phyloP scores from a whole-genome alignment of 2,329 filamentous ascomycete genomes.

The Onygenales sp. region DNA sequence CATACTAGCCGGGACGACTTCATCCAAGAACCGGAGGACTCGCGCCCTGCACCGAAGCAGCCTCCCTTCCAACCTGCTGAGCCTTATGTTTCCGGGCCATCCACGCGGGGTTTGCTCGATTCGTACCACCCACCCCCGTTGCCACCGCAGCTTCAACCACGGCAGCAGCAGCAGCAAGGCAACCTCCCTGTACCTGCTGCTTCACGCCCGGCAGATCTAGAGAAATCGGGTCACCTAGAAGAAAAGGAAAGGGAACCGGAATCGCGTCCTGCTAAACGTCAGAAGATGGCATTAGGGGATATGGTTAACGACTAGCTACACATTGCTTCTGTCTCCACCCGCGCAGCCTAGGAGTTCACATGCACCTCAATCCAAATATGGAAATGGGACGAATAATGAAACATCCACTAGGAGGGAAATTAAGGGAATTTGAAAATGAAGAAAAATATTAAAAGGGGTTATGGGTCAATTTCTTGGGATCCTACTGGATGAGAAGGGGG shows the following conservation, averaged over 20 bases:
- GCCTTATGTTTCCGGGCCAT: not conserved
- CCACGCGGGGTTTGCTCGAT: not conserved
- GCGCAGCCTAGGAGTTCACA: not conserved
- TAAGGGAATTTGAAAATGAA: no score
- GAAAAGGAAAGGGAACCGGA: not conserved
- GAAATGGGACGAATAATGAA: not conserved
- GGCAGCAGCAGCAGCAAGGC: not conserved
- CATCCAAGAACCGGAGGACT: not conserved
- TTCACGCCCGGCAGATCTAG: not conserved
- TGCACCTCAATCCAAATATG: not conserved
- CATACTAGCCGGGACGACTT: not conserved
- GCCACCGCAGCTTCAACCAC: not conserved
- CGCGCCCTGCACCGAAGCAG: not conserved
- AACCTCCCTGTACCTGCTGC: slow-evolving; percentile 1
- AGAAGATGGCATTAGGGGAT: slow-evolving; percentile 12
- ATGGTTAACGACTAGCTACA: slow-evolving; percentile 12
- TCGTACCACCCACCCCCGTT: not conserved
- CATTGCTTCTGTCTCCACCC: not conserved
- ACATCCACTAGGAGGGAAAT: not conserved
- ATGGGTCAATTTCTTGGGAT: no score
- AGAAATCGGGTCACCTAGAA: not conserved
- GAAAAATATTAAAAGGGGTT: no score
- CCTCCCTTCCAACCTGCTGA: slow-evolving; percentile 1
- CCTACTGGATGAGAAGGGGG: no score
- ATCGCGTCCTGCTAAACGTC: slow-evolving; percentile 8